Conservation (phyloP, 345 rosid genomes). For the Fremontodendron californicum region DNA sequence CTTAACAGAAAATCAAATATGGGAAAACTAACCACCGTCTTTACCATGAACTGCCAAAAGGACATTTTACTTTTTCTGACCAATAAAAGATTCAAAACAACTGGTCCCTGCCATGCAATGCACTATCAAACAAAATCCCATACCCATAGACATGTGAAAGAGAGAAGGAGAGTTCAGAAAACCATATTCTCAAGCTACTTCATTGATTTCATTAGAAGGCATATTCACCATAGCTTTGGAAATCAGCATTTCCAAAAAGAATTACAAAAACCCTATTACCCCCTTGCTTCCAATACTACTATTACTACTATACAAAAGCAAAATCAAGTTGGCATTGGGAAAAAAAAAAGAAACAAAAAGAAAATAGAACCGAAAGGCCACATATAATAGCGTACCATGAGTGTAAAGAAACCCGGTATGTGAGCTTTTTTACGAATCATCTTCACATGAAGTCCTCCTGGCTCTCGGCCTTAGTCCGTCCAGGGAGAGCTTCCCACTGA, state of each 20-base stretch:
- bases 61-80: neutral
- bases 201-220: slow-evolving; percentile 18
- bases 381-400: slow-evolving; percentile 3
- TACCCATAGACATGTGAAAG: neutral
- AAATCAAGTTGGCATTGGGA: slow-evolving; percentile 26
- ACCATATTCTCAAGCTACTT: slow-evolving; percentile 2
- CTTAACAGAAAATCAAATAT: neutral
- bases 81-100: slow-evolving; percentile 2
- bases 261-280: slow-evolving; percentile 19
- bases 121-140: slow-evolving; percentile 2
- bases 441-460: slow-evolving; percentile 31
- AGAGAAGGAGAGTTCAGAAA: neutral
- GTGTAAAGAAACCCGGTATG: neutral
- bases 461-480: slow-evolving; percentile 42
- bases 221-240: slow-evolving; percentile 13
- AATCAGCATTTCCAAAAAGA: slow-evolving; percentile 24
- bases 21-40: neutral
- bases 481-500: slow-evolving; percentile 54
- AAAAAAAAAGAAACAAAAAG: slow-evolving; percentile 13
- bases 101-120: neutral
- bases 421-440: slow-evolving; percentile 18
- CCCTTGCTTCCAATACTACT: slow-evolving; percentile 20
- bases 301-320: slow-evolving; percentile 41
- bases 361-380: neutral
- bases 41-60: neutral